These are phyloP conservation scores for Malus fusca DNA, from an alignment of 306 rosid species.

Conservation along the genomic window DNA sequence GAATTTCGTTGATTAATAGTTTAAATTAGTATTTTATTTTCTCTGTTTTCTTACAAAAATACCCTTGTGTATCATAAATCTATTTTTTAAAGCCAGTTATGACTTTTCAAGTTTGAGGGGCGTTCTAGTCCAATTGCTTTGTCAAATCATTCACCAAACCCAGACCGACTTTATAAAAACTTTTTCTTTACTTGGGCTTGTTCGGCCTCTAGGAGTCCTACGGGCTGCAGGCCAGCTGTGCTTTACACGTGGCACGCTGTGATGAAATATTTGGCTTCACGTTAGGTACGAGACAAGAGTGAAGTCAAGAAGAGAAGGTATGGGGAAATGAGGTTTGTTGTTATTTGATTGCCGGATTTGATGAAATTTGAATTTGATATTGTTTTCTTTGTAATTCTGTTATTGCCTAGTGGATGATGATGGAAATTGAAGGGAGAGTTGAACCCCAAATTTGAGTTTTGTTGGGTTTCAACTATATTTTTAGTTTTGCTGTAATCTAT, in stretches of 20 bases:
- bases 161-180: not conserved
- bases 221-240: not conserved
- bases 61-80: too few relatives aligned
- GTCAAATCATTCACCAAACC: too few relatives aligned
- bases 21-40: too few relatives aligned
- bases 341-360: not conserved
- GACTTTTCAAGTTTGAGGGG: too few relatives aligned
- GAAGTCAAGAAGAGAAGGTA: not conserved
- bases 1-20: too few relatives aligned
- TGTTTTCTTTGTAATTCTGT: not conserved
- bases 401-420: not conserved
- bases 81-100: too few relatives aligned
- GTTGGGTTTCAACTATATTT: not conserved
- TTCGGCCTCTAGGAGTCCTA: not conserved
- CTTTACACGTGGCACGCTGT: slow-evolving; percentile 26
- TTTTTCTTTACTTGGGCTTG: not conserved
- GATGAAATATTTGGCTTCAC: not conserved
- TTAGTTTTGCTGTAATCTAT: too few relatives aligned
- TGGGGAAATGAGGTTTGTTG: not conserved
- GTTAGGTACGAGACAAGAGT: not conserved
- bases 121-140: too few relatives aligned
- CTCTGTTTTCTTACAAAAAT: too few relatives aligned
- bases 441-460: not conserved
- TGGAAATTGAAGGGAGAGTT: not conserved
- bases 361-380: not conserved